phyloP scores from a whole-genome alignment of 2,329 filamentous ascomycete species.

The Aspergillus ustus region DNA sequence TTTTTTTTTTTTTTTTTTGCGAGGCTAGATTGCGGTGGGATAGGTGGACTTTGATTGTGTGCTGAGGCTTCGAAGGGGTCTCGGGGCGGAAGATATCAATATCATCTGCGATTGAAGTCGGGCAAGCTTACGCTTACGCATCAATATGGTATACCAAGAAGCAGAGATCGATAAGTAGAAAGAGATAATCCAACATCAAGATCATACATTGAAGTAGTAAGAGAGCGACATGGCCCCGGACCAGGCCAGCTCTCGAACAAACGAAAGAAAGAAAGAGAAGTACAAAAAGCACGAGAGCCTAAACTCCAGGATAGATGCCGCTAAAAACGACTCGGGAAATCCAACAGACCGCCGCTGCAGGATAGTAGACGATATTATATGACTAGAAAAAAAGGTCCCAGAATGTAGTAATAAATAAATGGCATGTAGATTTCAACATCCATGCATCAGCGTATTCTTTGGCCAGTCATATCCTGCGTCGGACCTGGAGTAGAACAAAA shows the following conservation, averaged over 20 bases:
- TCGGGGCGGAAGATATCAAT: too few relatives aligned
- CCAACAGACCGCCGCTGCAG: not conserved
- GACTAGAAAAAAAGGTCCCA: not conserved
- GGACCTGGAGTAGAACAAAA: constrained; percentile 35
- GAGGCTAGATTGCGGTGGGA: too few relatives aligned
- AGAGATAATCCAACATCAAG: not conserved
- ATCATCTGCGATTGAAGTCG: too few relatives aligned
- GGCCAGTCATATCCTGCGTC: constrained; percentile 63
- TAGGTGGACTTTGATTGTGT: too few relatives aligned
- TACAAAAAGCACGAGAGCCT: not conserved
- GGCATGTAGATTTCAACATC: constrained; percentile 37
- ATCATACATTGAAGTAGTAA: not conserved
- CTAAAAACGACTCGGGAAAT: constrained; percentile 39
- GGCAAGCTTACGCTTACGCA: too few relatives aligned
- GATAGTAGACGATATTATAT: not conserved
- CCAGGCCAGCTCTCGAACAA: not conserved
- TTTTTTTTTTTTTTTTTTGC: too few relatives aligned
- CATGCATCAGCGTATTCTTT: constrained; percentile 64
- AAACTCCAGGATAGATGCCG: constrained; percentile 8
- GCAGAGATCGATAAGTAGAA: not conserved
- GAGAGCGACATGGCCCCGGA: not conserved
- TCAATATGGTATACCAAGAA: too few relatives aligned
- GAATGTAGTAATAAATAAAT: not conserved
- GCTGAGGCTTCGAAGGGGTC: too few relatives aligned
- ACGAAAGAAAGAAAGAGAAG: not conserved